phyloP scores from a whole-genome alignment of 208 protist genomes.

The Herpetomonas samuelpessoai region DNA sequence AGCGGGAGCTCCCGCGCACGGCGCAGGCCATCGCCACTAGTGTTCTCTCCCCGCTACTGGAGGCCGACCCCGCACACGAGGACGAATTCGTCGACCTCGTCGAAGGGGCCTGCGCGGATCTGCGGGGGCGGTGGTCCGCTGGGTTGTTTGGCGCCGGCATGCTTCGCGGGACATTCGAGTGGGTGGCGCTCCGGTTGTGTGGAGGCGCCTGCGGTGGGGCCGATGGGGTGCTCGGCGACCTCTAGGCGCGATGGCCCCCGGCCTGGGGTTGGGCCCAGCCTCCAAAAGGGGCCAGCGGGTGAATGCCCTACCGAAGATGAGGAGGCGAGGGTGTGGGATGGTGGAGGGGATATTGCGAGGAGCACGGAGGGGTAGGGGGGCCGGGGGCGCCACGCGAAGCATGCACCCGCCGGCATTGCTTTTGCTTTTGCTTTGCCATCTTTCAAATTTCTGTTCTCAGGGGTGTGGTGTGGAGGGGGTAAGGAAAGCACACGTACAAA shows the following conservation, averaged over 20 bases:
- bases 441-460: too few species aligned
- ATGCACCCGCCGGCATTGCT: too few species aligned
- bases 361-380: too few species aligned
- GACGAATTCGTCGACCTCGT: slow-evolving; percentile 39
- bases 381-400: too few species aligned
- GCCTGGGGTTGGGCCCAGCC: too few species aligned
- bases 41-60: slow-evolving; percentile 25
- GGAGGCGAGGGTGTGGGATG: too few species aligned
- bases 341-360: slow-evolving; percentile 1
- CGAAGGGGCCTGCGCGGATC: slow-evolving; percentile 11
- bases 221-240: too few species aligned
- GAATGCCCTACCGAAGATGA: slow-evolving; percentile 11
- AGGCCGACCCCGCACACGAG: slow-evolving; percentile 30
- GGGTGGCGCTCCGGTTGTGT: too few species aligned
- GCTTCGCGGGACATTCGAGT: neutral
- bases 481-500: neutral
- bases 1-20: slow-evolving; percentile 18
- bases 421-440: too few species aligned
- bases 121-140: slow-evolving; percentile 7
- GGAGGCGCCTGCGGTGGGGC: too few species aligned
- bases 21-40: slow-evolving; percentile 27
- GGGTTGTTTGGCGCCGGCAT: neutral
- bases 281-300: too few species aligned
- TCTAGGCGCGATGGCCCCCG: too few species aligned
- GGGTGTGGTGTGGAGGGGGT: neutral